Conservation (phyloP, 2,329 filamentous ascomycete genomes). For the Herpotrichia juniperi region DNA sequence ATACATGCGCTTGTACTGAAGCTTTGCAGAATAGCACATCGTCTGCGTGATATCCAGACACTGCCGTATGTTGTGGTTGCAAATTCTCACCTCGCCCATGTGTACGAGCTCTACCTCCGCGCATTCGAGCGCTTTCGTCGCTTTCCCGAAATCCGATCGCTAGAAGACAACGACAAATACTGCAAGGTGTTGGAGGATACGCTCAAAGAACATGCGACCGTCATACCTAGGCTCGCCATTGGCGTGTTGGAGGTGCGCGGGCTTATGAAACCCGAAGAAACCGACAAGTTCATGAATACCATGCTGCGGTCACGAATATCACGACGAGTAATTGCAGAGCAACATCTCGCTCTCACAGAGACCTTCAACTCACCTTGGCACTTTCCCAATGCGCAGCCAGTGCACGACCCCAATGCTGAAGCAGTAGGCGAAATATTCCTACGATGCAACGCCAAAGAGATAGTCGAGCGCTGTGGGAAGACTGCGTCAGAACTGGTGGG, state of each 20-base stretch:
- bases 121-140: conserved; percentile 93
- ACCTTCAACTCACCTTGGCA: conserved; percentile 92
- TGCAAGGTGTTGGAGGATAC: conserved; percentile 81
- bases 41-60: conserved; percentile 95
- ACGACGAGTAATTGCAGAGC: conserved; percentile 93
- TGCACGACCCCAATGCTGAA: conserved; percentile 69
- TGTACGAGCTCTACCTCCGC: conserved; percentile 95
- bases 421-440: conserved; percentile 97
- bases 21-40: conserved; percentile 76
- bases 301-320: conserved; percentile 91
- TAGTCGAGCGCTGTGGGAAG: conserved; percentile 81
- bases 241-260: conserved; percentile 90
- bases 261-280: conserved; percentile 77
- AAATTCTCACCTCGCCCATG: conserved; percentile 91
- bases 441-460: conserved; percentile 87
- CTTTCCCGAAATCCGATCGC: conserved; percentile 78
- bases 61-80: conserved; percentile 94
- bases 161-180: conserved; percentile 88
- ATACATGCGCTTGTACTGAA: conserved; percentile 17
- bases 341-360: conserved; percentile 92
- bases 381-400: conserved; percentile 75
- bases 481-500: conserved; percentile 76
- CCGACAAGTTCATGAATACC: conserved; percentile 95
- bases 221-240: conserved; percentile 94
- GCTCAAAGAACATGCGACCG: conserved; percentile 84